phyloP scores from a whole-genome alignment of 306 rosid genomes.

The Spatholobus suberectus region DNA sequence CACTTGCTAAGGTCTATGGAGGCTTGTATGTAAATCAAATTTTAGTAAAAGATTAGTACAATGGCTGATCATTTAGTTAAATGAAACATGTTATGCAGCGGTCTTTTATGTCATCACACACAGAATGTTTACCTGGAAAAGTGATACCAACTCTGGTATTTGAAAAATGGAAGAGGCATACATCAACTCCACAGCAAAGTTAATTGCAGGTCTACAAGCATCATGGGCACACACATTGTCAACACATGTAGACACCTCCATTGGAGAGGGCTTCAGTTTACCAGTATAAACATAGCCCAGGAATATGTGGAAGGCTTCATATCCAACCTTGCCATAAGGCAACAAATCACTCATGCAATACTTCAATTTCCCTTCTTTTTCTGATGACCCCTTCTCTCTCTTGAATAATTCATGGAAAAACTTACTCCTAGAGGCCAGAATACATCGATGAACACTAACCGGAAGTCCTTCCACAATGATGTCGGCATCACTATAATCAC shows the following conservation, averaged over 20 bases:
- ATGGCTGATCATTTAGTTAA: neutral
- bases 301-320: conserved; percentile 77
- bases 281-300: conserved; percentile 78
- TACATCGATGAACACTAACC: conserved; percentile 78
- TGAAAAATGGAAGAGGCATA: conserved; percentile 87
- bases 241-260: conserved; percentile 86
- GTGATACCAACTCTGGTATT: conserved; percentile 78
- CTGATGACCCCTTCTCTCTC: conserved; percentile 51
- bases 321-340: conserved; percentile 76
- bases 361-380: conserved; percentile 63
- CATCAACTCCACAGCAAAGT: conserved; percentile 90
- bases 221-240: conserved; percentile 79
- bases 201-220: conserved; percentile 92
- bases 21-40: neutral
- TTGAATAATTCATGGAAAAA: conserved; percentile 78
- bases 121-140: conserved; percentile 71
- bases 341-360: conserved; percentile 75
- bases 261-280: conserved; percentile 76
- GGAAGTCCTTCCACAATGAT: conserved; percentile 67
- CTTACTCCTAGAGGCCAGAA: conserved; percentile 79
- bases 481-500: conserved; percentile 76
- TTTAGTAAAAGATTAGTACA: neutral
- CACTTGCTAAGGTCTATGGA: conserved; percentile 4
- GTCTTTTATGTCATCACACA: conserved; percentile 12
- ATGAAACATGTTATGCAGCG: neutral